Percentiles rank a stretch among this genome's conserved stretches.
These are phyloP conservation scores for Mariannaea sp. DNA, from an alignment of 2,329 filamentous ascomycete species.

Conservation along the genomic window DNA sequence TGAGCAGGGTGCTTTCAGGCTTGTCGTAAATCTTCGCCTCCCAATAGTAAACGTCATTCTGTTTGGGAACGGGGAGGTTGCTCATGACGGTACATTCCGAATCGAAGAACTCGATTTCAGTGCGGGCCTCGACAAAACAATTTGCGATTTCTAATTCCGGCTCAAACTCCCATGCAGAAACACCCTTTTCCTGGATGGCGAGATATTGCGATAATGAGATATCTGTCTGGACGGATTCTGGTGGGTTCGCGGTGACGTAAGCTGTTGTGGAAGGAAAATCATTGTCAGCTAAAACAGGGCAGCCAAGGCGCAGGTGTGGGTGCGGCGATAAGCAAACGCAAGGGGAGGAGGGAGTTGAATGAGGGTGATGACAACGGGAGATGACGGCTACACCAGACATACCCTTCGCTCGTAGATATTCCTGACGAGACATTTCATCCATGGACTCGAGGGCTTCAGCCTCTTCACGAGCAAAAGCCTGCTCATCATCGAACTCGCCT, in stretches of 20 bases:
- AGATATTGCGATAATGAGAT: conserved; percentile 97
- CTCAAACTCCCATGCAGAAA: conserved; percentile 99
- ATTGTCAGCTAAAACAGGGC: conserved; percentile 25
- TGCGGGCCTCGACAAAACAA: conserved; percentile 95
- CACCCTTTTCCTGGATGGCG: conserved; percentile 98
- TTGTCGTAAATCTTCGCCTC: conserved; percentile 99
- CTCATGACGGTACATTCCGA: conserved; percentile 96
- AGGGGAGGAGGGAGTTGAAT: neutral
- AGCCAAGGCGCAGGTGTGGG: conserved; percentile 1
- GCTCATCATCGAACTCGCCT: conserved; percentile 97
- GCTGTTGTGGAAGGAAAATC: conserved; percentile 56
- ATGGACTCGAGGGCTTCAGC: conserved; percentile 92
- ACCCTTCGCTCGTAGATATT: conserved; percentile 97
- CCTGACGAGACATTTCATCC: conserved; percentile 88
- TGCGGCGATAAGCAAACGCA: conserved; percentile 9
- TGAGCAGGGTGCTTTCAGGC: conserved; percentile 83
- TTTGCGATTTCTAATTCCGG: conserved; percentile 99
- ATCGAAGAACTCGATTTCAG: conserved; percentile 98
- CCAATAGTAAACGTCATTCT: conserved; percentile 99
- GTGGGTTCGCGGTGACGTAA: conserved; percentile 91
- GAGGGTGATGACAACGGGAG: neutral
- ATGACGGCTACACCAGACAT: conserved; percentile 39
- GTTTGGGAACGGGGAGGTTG: conserved; percentile 95
- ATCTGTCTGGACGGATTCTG: conserved; percentile 93
- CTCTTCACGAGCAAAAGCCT: conserved; percentile 91